These are phyloP conservation scores for Eucalyptus regnans DNA, from an alignment of 345 rosid genomes.

Conservation along the genomic window DNA sequence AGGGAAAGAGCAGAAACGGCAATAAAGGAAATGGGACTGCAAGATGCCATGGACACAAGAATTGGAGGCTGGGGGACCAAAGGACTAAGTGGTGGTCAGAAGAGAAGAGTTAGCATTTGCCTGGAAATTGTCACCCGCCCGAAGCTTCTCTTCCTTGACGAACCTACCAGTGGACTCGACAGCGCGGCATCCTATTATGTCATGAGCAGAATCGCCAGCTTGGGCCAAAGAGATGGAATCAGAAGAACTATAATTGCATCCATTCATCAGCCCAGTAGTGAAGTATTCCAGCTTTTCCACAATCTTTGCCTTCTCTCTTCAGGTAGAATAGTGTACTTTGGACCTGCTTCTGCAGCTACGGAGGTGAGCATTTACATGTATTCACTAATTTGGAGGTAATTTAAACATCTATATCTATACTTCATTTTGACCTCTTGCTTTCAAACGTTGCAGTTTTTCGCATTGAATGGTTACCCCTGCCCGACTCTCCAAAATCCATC, in stretches of 20 bases:
- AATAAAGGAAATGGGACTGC: too few species aligned
- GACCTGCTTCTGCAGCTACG: slow-evolving; percentile 13
- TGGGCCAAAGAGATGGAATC: neutral
- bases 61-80: slow-evolving; percentile 21
- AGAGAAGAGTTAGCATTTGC: slow-evolving; percentile 50
- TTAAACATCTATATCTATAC: neutral
- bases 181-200: slow-evolving; percentile 45
- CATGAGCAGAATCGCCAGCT: slow-evolving; percentile 25
- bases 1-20: too few species aligned
- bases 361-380: neutral
- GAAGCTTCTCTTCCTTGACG: slow-evolving; percentile 37
- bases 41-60: too few species aligned
- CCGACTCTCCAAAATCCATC: neutral
- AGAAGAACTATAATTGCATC: slow-evolving; percentile 27
- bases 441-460: slow-evolving; percentile 21
- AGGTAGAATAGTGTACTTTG: slow-evolving; percentile 36
- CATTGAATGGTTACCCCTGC: slow-evolving; percentile 15
- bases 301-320: slow-evolving; percentile 29
- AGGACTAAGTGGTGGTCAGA: slow-evolving; percentile 53
- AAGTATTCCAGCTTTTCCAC: slow-evolving; percentile 26
- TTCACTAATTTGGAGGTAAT: neutral
- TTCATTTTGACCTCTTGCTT: neutral
- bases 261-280: slow-evolving; percentile 44
- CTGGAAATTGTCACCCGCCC: slow-evolving; percentile 40
- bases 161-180: slow-evolving; percentile 45